Evolutionary conservation across 345 rosid species (phyloP).

Genomic region (Sapria himalayana): DNA sequence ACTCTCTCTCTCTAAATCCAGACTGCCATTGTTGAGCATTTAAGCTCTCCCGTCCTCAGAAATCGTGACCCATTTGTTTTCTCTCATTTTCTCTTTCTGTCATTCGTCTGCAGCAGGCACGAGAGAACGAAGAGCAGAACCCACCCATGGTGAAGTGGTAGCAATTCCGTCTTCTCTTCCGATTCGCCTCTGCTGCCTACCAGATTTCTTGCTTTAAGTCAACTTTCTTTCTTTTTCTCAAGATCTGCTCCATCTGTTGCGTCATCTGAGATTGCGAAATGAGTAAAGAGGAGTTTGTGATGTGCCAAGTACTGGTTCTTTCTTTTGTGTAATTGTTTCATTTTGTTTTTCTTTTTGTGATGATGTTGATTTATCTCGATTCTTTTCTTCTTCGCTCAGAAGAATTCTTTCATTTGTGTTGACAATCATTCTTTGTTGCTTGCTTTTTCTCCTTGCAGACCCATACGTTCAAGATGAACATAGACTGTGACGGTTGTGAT

Average conservation of each 20-base stretch:
- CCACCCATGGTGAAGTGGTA: slow-evolving; percentile 7
- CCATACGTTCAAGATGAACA: slow-evolving; percentile 82
- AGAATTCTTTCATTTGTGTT: slow-evolving; percentile 7
- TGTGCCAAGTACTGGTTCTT: slow-evolving; percentile 46
- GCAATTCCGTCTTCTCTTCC: slow-evolving; percentile 3
- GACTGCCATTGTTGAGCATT: slow-evolving; percentile 7
- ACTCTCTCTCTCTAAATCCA: slow-evolving; percentile 10
- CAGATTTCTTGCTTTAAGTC: slow-evolving; percentile 25
- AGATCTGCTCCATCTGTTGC: slow-evolving; percentile 9
- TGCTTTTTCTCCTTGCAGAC: slow-evolving; percentile 62
- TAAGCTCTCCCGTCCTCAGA: slow-evolving; percentile 9
- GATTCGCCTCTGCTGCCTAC: slow-evolving; percentile 10
- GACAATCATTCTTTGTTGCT: slow-evolving; percentile 6
- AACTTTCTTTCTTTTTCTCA: slow-evolving; percentile 1
- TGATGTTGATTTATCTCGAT: not conserved
- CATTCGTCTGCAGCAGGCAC: slow-evolving; percentile 1
- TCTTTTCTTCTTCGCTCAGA: not conserved
- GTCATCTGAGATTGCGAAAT: slow-evolving; percentile 17
- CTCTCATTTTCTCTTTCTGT: slow-evolving; percentile 8
- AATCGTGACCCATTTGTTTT: slow-evolving; percentile 10
- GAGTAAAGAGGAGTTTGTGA: slow-evolving; percentile 98
- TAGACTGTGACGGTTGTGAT: slow-evolving; percentile 89
- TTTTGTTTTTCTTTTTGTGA: not conserved
- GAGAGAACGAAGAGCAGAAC: slow-evolving; percentile 5
- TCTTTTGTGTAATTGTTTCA: not conserved